Percentiles rank a stretch among this genome's conserved stretches.
Conservation (phyloP, 2,329 filamentous ascomycete species). For the Stemphylium lycopersici region DNA sequence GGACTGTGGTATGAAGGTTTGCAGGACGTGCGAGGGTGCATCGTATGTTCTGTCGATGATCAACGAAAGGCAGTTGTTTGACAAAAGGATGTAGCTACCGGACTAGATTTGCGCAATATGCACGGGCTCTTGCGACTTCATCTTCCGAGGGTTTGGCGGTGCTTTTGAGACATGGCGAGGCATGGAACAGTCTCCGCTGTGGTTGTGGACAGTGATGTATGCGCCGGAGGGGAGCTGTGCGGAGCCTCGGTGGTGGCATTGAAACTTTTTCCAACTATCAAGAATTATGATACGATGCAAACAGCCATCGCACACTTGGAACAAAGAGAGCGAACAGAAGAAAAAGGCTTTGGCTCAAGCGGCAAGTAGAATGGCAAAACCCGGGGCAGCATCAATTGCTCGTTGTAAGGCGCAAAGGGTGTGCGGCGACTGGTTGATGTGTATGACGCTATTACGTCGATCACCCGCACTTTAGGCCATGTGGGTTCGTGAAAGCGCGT, state of each 20-base stretch:
- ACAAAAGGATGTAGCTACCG: constrained; percentile 48
- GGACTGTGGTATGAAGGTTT: constrained; percentile 78
- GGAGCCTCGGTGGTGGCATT: constrained; percentile 34
- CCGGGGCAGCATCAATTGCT: not conserved
- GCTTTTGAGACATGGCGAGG: constrained; percentile 28
- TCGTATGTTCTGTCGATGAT: constrained; percentile 74
- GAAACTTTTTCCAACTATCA: constrained; percentile 18
- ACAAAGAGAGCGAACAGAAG: not conserved
- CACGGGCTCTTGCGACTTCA: constrained; percentile 61
- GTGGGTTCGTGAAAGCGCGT: constrained; percentile 40
- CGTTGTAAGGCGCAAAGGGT: constrained; percentile 19
- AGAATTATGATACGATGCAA: constrained; percentile 1
- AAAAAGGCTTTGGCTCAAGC: not conserved
- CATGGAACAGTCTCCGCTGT: constrained; percentile 29
- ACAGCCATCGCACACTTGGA: constrained; percentile 12
- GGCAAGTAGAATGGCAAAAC: not conserved
- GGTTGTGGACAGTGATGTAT: constrained; percentile 8
- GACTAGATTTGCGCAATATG: constrained; percentile 65
- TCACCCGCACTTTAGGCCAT: constrained; percentile 25
- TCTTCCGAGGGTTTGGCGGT: constrained; percentile 42
- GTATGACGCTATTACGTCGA: constrained; percentile 38
- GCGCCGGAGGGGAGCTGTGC: constrained; percentile 27
- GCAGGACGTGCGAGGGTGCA: constrained; percentile 83
- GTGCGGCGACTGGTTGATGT: constrained; percentile 18
- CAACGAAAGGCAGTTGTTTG: not conserved